These are phyloP conservation scores for Pneumocystis canis DNA, from an alignment of 1,139 yeast genomes.

Conservation along the genomic window DNA sequence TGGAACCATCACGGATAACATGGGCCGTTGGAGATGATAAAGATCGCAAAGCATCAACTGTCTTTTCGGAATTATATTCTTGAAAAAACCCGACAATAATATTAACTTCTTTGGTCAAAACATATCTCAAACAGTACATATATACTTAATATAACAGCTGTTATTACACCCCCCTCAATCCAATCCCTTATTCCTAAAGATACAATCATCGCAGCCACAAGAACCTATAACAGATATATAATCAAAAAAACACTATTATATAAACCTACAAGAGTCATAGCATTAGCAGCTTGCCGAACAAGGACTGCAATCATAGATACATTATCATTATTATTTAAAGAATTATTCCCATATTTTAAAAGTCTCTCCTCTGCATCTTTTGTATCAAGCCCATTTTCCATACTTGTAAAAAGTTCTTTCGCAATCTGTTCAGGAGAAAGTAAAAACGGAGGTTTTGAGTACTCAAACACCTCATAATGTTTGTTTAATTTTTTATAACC, in stretches of 20 bases:
- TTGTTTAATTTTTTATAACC: neutral
- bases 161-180: constrained; percentile 75
- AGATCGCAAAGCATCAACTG: constrained; percentile 61
- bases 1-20: constrained; percentile 48
- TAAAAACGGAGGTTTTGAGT: constrained; percentile 1
- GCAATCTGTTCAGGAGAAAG: constrained; percentile 10
- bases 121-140: neutral
- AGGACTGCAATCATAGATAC: constrained; percentile 45
- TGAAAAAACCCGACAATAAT: constrained; percentile 58
- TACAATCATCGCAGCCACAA: constrained; percentile 58
- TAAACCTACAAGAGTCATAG: constrained; percentile 42
- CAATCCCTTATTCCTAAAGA: constrained; percentile 64
- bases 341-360: constrained; percentile 40
- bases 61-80: constrained; percentile 60
- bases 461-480: neutral
- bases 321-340: constrained; percentile 44
- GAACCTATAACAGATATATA: constrained; percentile 25
- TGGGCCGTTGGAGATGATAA: constrained; percentile 62
- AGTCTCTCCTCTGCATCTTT: constrained; percentile 27
- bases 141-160: constrained; percentile 37
- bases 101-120: constrained; percentile 29
- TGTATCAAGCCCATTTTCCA: constrained; percentile 35
- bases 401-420: constrained; percentile 27
- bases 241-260: constrained; percentile 10
- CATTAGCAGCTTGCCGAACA: constrained; percentile 60